Conservation (phyloP, 2,329 filamentous ascomycete genomes). For the Zalaria obscura region DNA sequence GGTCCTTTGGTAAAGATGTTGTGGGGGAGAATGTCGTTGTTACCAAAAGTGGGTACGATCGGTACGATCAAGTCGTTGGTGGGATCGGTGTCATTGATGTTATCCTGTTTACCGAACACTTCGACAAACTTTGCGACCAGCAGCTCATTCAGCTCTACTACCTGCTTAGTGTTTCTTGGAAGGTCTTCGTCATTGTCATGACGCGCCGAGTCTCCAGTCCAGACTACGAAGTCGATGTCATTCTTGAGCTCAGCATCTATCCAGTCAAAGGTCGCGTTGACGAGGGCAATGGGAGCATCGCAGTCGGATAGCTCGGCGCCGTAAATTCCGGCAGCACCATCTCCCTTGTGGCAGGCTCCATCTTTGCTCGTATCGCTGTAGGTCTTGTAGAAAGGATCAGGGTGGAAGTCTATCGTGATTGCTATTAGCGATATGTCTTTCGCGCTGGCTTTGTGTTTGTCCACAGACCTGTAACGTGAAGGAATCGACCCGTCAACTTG, state of each 20-base stretch:
- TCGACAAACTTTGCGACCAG: slow-evolving; percentile 65
- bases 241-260: slow-evolving; percentile 38
- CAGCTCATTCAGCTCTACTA: slow-evolving; percentile 63
- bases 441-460: slow-evolving; percentile 5
- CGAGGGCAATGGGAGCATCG: slow-evolving; percentile 65
- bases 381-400: slow-evolving; percentile 72
- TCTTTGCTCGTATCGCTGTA: slow-evolving; percentile 57
- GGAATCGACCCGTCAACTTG: slow-evolving; percentile 51
- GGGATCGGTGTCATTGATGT: slow-evolving; percentile 32
- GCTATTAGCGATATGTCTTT: slow-evolving; percentile 8
- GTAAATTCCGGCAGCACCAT: slow-evolving; percentile 64
- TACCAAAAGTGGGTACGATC: slow-evolving; percentile 80
- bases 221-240: slow-evolving; percentile 24
- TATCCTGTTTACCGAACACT: slow-evolving; percentile 47
- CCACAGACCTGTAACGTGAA: slow-evolving; percentile 70
- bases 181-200: slow-evolving; percentile 31
- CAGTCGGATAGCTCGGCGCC: slow-evolving; percentile 81
- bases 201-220: slow-evolving; percentile 25
- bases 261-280: slow-evolving; percentile 87
- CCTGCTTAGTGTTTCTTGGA: slow-evolving; percentile 60
- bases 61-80: slow-evolving; percentile 55
- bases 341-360: slow-evolving; percentile 63
- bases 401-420: slow-evolving; percentile 61
- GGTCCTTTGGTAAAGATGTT: slow-evolving; percentile 82
- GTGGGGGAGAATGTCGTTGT: slow-evolving; percentile 95